Evolutionary conservation across 179 eudicot species (phyloP).

Genomic region (Beta macrorhiza): DNA sequence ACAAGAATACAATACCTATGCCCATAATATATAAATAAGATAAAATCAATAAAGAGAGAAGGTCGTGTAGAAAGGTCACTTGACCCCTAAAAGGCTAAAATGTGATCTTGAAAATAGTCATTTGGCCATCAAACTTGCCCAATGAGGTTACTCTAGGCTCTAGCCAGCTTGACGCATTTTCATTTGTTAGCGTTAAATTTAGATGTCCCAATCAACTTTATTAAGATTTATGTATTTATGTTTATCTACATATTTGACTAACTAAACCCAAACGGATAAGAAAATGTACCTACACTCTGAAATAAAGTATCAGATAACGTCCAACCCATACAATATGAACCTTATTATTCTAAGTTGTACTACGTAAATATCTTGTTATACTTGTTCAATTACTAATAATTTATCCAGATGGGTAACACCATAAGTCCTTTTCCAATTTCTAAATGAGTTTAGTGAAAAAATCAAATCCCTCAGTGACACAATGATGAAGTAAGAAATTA

Average conservation of each 20-base stretch:
- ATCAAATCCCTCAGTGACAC: too few species aligned
- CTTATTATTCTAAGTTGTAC: not conserved
- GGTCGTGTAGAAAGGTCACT: slow-evolving; percentile 14
- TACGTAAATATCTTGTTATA: not conserved
- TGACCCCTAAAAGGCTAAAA: slow-evolving; percentile 12
- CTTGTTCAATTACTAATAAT: not conserved
- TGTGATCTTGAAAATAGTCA: not conserved
- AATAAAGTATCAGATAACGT: not conserved
- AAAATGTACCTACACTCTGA: not conserved
- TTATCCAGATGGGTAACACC: too few species aligned
- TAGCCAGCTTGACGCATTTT: slow-evolving; percentile 10
- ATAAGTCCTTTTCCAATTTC: not conserved
- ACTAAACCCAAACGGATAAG: slow-evolving; percentile 3
- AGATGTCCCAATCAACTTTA: slow-evolving; percentile 7
- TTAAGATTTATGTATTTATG: not conserved
- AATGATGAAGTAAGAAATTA: too few species aligned
- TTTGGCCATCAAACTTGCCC: slow-evolving; percentile 13
- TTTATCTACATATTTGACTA: slow-evolving; percentile 2
- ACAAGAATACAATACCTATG: not conserved
- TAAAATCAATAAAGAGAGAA: not conserved
- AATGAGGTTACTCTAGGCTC: not conserved
- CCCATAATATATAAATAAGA: not conserved
- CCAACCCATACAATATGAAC: not conserved
- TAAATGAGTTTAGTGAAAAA: not conserved
- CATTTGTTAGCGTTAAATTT: not conserved